Evolutionary conservation across 2,329 filamentous ascomycete genomes (phyloP), one percentile per base, ranked within the genome.

Genomic region (Emericellopsis atlantica): DNA sequence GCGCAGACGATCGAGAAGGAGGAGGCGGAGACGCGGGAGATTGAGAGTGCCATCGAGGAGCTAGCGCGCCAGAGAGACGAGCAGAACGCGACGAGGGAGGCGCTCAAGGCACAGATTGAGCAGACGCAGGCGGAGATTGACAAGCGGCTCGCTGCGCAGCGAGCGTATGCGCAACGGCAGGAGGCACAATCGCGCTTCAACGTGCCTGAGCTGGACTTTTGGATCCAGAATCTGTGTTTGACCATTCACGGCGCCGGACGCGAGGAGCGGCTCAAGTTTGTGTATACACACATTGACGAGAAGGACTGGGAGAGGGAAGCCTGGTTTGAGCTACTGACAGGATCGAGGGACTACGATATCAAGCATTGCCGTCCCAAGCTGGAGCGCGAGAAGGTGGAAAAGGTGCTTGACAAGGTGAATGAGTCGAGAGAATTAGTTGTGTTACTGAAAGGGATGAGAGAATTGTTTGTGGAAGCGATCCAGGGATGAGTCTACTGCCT

Each of bases 191-290:
- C 84, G 41, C 77, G 87, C 29, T 84, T 90, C 61, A 96, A 98
- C 61, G 76, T 85, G 35, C 92, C 92, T 0, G 92, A 98, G 65
- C 72, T 98, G 36, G 84, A 89, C 50, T 96, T 96, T 57, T 98
- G 92, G 92, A 84, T 94, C 58, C 83, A 82, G 41, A 92, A 90
- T 56, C 67, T 98, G 44, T 89, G 90, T 44, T 61, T 96, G 56
- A 72, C 83, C 45, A 93, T 98, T 54, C 90, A 96, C 56, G 90
- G 90, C 2, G 84, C 85, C 0, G 89, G 86, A 1, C 75, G 77
- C 54, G 80, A 85, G 46, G 89, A 95, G 61, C 74, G 84, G 22
- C 69, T 98, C 50, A 90, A 90, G 60, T 95, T 98, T 58, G 75
- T 92, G 3, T 98, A 87, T 56, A 84, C 79, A 23, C 85, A 93